These are phyloP conservation scores for Tolypocladium cylindrosporum DNA, from an alignment of 2,329 filamentous ascomycete species.

Conservation along the genomic window DNA sequence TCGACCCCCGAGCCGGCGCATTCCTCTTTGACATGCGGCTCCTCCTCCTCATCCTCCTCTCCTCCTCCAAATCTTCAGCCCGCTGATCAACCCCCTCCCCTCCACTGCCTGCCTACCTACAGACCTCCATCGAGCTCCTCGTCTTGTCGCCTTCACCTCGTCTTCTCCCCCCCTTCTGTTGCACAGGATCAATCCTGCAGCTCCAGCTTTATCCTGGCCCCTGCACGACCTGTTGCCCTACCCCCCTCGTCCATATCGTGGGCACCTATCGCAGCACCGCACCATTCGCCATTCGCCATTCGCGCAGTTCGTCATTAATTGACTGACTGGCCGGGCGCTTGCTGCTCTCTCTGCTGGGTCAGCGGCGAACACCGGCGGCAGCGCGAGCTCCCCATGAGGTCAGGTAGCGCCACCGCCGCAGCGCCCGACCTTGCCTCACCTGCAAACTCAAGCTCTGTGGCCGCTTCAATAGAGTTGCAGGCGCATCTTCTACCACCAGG, in stretches of 20 bases:
- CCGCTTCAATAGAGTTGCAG: background rate
- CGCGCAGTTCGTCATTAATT: background rate
- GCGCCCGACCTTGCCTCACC: background rate
- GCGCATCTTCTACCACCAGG: background rate
- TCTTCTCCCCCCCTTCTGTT: background rate
- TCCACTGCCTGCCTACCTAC: background rate
- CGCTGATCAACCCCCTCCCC: background rate
- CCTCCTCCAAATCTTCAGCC: background rate
- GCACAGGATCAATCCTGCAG: background rate
- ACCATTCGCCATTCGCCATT: too few species aligned
- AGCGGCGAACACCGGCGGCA: background rate
- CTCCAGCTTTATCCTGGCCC: background rate
- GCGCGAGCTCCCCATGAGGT: background rate
- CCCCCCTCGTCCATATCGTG: background rate
- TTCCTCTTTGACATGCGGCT: background rate
- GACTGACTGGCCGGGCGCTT: background rate
- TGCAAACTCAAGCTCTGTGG: background rate
- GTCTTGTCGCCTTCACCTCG: background rate
- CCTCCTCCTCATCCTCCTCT: background rate
- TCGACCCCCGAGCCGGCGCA: background rate
- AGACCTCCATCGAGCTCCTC: background rate
- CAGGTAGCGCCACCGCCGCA: background rate
- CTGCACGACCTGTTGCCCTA: background rate
- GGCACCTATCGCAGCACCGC: background rate
- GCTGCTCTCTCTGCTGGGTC: background rate